Evolutionary conservation across 805 yeast species (phyloP), one percentile per base, ranked within the genome.

Genomic region (Millerago galiae): DNA sequence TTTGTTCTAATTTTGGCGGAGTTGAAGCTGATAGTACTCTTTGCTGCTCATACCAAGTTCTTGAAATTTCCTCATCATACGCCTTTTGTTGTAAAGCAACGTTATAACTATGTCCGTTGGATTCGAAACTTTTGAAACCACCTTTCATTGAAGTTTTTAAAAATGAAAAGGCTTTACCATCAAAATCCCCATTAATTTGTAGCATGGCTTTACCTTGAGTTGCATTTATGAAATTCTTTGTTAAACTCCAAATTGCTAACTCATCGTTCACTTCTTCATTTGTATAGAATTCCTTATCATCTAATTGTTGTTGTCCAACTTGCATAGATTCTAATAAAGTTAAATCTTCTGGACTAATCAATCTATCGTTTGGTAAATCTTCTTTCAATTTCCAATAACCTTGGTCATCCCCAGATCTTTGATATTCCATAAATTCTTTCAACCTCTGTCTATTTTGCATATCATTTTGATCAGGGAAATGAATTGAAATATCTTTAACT

Each of bases 391-490:
- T 91, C 99, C 99, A 93, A 55, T 69, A 84, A 1, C 97, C 96
- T 53, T 89, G 96, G 61, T 90, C 97, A 8, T 83, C 87, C 11
- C 98, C 98, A 31, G 83, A 79, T 53, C 97, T 72, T 65, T 91
- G 97, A 55, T 86, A 93, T 55, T 90, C 97, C 99, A 93, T 93
- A 54, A 93, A 93, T 65, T 93, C 99, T 62, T 93, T 93, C 43
- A 93, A 72, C 48, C 96, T 73, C 65, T 91, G 98, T 54, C 99
- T 75, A 59, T 88, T 91, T 61, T 93, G 99, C 87, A 91, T 90
- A 57, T 93, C 98, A 56, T 85, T 90, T 62, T 90, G 97, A 52
- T 89, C 98, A 0, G 99, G 98, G 59, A 93, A 93, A 67, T 91
- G 97, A 39, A 76, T 75, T 0, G 95, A 80, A 17, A 93, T 86